Conservation (phyloP, 1,284 basidiomycete species). For the Apiotrichum laibachii region DNA sequence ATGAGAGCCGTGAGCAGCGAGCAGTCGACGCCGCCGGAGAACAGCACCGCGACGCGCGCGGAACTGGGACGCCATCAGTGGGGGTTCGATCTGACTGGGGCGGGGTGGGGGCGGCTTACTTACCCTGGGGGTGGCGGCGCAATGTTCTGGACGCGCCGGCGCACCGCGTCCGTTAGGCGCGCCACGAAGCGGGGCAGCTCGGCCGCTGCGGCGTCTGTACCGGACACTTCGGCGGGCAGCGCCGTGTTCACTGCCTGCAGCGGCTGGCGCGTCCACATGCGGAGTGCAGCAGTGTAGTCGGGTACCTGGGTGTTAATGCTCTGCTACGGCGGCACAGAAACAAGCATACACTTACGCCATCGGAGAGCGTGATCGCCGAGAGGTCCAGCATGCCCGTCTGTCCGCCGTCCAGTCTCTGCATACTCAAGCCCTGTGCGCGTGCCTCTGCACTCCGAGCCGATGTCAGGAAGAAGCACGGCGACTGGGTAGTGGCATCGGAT, state of each 20-base stretch:
- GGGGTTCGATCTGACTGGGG: neutral
- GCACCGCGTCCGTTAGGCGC: conserved; percentile 48
- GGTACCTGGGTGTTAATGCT: neutral
- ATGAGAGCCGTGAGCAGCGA: conserved; percentile 77
- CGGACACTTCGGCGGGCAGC: conserved; percentile 15
- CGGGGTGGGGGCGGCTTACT: neutral
- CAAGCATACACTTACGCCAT: neutral
- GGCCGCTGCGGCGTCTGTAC: conserved; percentile 11
- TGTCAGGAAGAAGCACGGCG: conserved; percentile 25
- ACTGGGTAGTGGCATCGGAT: no score
- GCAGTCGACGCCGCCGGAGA: conserved; percentile 95
- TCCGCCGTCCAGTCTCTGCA: conserved; percentile 39
- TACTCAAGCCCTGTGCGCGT: conserved; percentile 19
- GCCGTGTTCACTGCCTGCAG: neutral
- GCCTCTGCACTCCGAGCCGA: conserved; percentile 29
- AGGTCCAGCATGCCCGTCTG: conserved; percentile 32
- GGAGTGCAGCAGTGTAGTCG: neutral
- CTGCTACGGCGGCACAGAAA: no score
- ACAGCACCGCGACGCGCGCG: conserved; percentile 77
- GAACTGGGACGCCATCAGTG: conserved; percentile 12
- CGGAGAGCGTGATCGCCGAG: neutral
- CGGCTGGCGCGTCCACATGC: neutral
- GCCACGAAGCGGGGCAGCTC: conserved; percentile 43
- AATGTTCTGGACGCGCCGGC: conserved; percentile 53
- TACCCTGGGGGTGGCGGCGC: conserved; percentile 23